Conservation (phyloP, 495 filamentous ascomycete genomes). For the Tuber brumale region DNA sequence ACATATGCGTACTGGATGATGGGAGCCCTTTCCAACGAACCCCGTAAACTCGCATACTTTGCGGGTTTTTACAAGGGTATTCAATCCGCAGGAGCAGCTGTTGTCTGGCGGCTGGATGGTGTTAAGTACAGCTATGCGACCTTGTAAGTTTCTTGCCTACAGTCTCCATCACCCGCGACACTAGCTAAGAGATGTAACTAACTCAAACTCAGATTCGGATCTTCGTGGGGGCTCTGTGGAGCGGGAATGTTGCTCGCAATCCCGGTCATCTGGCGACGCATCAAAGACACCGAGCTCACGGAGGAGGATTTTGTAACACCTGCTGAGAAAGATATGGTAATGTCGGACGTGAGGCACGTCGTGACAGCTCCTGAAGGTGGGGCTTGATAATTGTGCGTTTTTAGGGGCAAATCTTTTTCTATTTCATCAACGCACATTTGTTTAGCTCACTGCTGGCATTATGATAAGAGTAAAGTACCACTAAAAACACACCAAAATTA, state of each 20-base stretch:
- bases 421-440: background rate
- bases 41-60: constrained; percentile 85
- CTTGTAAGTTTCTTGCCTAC: constrained; percentile 44
- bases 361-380: background rate
- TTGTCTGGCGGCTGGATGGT: constrained; percentile 74
- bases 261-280: constrained; percentile 37
- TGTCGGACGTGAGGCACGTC: background rate
- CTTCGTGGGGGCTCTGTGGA: constrained; percentile 40
- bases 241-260: constrained; percentile 37
- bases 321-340: constrained; percentile 19
- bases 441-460: background rate
- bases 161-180: too few relatives aligned
- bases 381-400: background rate
- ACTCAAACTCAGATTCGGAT: constrained; percentile 27
- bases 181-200: constrained; percentile 5
- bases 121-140: constrained; percentile 57
- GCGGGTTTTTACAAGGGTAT: constrained; percentile 97
- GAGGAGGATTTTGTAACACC: constrained; percentile 34
- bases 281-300: constrained; percentile 41
- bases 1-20: constrained; percentile 51
- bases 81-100: constrained; percentile 85
- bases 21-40: constrained; percentile 85
- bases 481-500: too few relatives aligned
- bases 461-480: too few relatives aligned
- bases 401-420: background rate